Base-by-base conservation (phyloP, 805 yeast species). In the Ogataea philodendri region DNA sequence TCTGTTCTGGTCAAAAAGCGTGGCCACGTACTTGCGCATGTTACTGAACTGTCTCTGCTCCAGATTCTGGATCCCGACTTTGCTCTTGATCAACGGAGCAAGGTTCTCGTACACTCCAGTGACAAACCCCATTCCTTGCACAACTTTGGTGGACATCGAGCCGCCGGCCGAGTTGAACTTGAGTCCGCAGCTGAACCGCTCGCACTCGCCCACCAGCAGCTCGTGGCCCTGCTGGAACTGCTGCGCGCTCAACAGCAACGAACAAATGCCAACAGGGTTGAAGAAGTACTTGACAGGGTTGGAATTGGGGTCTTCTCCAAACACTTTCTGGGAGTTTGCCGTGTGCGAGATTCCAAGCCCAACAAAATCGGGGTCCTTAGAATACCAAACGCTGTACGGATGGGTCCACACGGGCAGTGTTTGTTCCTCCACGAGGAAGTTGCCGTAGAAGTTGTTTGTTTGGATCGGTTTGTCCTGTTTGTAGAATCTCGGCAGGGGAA, bases 71-170 rank as follows among this genome's bases (percentile, higher is more conserved):
- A 84, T 65, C 0, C 94, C 95, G 17, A 83, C 82, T 18, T 69
- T 71, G 15, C 84, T 74, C n/a, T 70, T 67, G 16, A 83, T 46
- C 40, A 61, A 56, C 2, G 87, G 83, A 18, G 67, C 66, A 48
- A 79, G 60, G 41, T 66, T 61, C 9, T 78, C 78, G 27, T 57
- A 59, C 5, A 73, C 59, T 17, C 80, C 85, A 20, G 95, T 81
- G 10, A 84, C 75, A 44, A 84, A 78, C 5, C 96, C 96, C 73
- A 46, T 68, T 36, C 97, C 97, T 58, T 83, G 89, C 5, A 81
- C 84, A 36, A 84, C 52, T 4, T 90, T 89, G 72, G 46, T 30
- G 3, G 32, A 25, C 34, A 59, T 33, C 6, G 45, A 59, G 30
- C 71, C 69, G 3, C 49, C 41, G 10, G 58, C 39, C 7, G 46